Conservation (phyloP, 2,329 filamentous ascomycete genomes). For the Nothophoma quercina region DNA sequence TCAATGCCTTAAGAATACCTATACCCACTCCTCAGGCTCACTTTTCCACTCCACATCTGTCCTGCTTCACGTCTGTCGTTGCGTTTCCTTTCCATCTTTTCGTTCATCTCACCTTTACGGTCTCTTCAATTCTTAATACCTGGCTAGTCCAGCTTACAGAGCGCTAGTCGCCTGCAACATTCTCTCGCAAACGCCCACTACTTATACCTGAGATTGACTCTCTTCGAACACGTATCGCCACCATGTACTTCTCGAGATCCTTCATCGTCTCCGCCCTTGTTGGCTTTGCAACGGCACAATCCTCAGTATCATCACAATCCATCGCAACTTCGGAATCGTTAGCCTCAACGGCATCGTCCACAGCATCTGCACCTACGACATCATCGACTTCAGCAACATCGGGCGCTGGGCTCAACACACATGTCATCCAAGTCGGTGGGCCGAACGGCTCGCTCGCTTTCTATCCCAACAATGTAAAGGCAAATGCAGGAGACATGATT, state of each 20-base stretch:
- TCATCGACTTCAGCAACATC: slow-evolving; percentile 16
- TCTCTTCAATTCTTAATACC: slow-evolving; percentile 46
- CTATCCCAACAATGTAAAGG: slow-evolving; percentile 71
- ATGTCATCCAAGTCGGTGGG: slow-evolving; percentile 71
- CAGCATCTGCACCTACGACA: slow-evolving; percentile 14
- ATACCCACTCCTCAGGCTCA: slow-evolving; percentile 46
- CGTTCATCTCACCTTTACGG: slow-evolving; percentile 20
- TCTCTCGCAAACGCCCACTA: slow-evolving; percentile 33
- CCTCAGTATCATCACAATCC: slow-evolving; percentile 15
- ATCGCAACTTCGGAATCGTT: slow-evolving; percentile 32
- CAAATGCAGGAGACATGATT: slow-evolving; percentile 64
- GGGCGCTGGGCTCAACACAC: slow-evolving; percentile 46
- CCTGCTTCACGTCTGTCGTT: slow-evolving; percentile 38
- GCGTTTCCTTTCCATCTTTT: slow-evolving; percentile 39
- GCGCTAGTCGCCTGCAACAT: slow-evolving; percentile 49
- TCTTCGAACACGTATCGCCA: slow-evolving; percentile 22
- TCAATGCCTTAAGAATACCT: slow-evolving; percentile 51
- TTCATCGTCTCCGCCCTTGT: slow-evolving; percentile 41
- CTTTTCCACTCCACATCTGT: slow-evolving; percentile 37
- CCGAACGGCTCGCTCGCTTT: slow-evolving; percentile 64
- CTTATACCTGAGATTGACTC: slow-evolving; percentile 34
- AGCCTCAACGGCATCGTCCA: slow-evolving; percentile 11
- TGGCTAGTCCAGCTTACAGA: slow-evolving; percentile 50
- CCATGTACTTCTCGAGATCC: slow-evolving; percentile 48
- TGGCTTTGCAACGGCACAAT: slow-evolving; percentile 38